Evolutionary conservation across 2,329 filamentous ascomycete species (phyloP).

Genomic region (Epicoccum nigrum): DNA sequence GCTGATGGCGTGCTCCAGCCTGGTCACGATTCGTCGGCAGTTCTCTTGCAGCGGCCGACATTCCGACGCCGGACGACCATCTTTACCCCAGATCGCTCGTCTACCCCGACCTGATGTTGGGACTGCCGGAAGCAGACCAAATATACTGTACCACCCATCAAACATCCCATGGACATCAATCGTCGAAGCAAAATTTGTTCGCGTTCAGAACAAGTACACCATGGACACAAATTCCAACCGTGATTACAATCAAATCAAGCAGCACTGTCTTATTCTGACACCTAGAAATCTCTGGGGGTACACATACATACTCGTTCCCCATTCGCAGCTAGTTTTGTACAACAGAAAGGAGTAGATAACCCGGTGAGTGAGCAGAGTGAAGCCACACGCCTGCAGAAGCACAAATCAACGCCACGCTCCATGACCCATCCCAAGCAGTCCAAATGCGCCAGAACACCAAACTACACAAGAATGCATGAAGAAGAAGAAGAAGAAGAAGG

Average conservation of each 20-base stretch:
- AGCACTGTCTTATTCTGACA: too few species aligned
- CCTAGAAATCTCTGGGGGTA: background rate
- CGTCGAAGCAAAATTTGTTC: too few species aligned
- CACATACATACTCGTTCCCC: background rate
- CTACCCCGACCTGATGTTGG: conserved; percentile 9
- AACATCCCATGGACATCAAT: too few species aligned
- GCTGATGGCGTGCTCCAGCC: conserved; percentile 20
- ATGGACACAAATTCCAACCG: too few species aligned
- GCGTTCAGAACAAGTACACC: too few species aligned
- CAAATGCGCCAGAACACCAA: background rate
- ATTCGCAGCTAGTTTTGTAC: background rate
- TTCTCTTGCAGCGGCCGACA: conserved; percentile 19
- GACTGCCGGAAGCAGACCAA: conserved; percentile 1
- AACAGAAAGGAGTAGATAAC: too few species aligned
- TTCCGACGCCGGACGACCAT: conserved; percentile 28
- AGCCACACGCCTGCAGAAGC: background rate
- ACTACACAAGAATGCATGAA: too few species aligned
- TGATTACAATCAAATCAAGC: too few species aligned
- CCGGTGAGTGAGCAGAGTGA: background rate
- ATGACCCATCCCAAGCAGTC: background rate
- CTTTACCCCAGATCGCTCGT: conserved; percentile 30
- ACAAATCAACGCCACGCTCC: background rate
- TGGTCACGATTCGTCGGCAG: conserved; percentile 30
- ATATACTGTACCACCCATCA: background rate
- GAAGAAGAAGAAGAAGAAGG: background rate